Base-by-base conservation (phyloP, 257 asterid species). In the Primulina huaijiensis region DNA sequence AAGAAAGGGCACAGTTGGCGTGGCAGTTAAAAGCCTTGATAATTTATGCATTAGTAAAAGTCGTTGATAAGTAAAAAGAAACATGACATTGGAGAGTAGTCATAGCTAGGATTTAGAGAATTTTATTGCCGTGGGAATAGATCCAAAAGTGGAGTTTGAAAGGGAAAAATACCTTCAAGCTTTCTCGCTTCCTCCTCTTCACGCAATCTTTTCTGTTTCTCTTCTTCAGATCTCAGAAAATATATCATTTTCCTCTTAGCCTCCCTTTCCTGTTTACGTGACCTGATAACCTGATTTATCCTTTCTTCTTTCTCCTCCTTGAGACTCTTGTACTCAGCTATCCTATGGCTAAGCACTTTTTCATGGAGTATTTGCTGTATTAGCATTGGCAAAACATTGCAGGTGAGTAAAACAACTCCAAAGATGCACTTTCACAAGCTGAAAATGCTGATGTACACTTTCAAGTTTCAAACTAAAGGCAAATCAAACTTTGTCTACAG, bases 161-260 rank as follows among this genome's bases (percentile, higher is more conserved):
- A 8, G n/a, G 53, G 21, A 20, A 7, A 60, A 4, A 38, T 85
- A 92, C 98, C 98, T 92, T 92, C 97, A 65, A 23, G 90, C 78
- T 78, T 92, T 69, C 87, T 78, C 34, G 90, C 94, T 76, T 86
- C 97, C 83, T 90, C 98, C 85, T 84, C 97, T 75, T 88, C 98
- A 12, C 55, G 91, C 77, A 81, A 23, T 87, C 72, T 86, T 78
- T 73, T 84, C 59, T 77, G 86, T 67, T 83, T 84, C 77, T 89
- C 96, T 80, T 89, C 98, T 74, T 92, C 96, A n/a, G 80, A 25
- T 74, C 79, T 84, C 82, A 90, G 78, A 73, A 77, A 88, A 75
- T 73, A 90, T 34, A 88, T 67, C 83, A 82, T 73, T 79, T 85
- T 89, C 79, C 97, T 86, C 88, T 68, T 82, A 8, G 83, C 76